Base-by-base conservation (phyloP, 2,329 filamentous ascomycete species). In the Fusarium incarnatum region DNA sequence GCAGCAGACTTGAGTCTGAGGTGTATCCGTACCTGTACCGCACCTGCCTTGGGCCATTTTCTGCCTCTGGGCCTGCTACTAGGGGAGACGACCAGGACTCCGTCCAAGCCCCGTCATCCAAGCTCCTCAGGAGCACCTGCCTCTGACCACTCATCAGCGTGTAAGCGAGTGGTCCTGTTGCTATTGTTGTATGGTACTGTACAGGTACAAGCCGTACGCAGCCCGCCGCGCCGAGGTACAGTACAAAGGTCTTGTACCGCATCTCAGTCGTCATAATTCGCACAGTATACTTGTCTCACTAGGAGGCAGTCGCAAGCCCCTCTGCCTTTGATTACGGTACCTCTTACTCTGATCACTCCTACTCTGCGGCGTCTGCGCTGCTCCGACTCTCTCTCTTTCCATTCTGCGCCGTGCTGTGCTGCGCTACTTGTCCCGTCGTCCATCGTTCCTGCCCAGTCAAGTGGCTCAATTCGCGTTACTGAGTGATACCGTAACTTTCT, bases 121-220 rank as follows among this genome's bases (percentile, higher is more conserved):
- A 72, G 67, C 70, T 72, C 60, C 71, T 40, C 57, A 63, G 48
- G 56, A 70, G 61, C 68, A 64, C 69, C 56, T 52, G 47, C 42
- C 59, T 66, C 65, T 68, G 65, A 60, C 73, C 73, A 74, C 67
- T 75, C 67, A 72, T 50, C 70, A 68, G 46, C 68, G 42, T 44
- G 65, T 47, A 68, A 71, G 42, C 65, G 45, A 23, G 68, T 64
- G 42, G 53, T 49, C n/a, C 66, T 72, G 70, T 64, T 74, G 60
- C 71, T 74, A 73, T 71, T 72, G 68, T 72, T 76, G 71, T 65
- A 73, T 61, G 78, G 79, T 81, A 81, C 80, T 81, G 80, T 82
- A 79, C 69, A 74, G 78, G 76, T 80, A 81, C 80, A 73, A 71
- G 68, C 49, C 58, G 55, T 67, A 69, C 71, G 70, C 73, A 74